Evolutionary conservation across 176 grass and related monocot species (phyloP).

Genomic region (Carex pumila): DNA sequence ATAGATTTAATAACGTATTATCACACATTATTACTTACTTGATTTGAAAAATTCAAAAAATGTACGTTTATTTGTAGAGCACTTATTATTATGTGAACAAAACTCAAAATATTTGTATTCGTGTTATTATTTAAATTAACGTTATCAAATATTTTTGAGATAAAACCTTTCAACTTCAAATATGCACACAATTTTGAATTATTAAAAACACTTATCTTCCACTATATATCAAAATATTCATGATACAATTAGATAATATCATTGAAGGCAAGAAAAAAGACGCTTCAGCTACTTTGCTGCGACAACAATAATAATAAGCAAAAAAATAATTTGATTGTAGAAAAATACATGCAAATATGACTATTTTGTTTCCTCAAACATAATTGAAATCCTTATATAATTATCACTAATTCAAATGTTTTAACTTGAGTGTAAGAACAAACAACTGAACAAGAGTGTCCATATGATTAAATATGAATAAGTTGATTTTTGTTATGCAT

Average conservation of each 20-base stretch:
- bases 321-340: not conserved
- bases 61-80: not conserved
- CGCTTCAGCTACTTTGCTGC: too few relatives aligned
- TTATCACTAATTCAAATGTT: not conserved
- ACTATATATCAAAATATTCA: not conserved
- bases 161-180: too few relatives aligned
- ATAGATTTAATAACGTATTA: not conserved
- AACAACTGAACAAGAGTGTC: not conserved
- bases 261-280: too few relatives aligned
- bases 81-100: not conserved
- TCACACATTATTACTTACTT: not conserved
- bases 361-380: not conserved
- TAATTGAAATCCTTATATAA: not conserved
- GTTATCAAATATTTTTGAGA: not conserved
- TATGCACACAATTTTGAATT: too few relatives aligned
- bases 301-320: too few relatives aligned
- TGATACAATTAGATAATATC: not conserved
- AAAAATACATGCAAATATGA: not conserved
- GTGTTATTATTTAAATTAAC: not conserved
- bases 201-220: not conserved
- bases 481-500: not conserved
- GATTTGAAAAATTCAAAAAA: not conserved
- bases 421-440: not conserved
- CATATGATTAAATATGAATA: not conserved
- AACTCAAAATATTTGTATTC: not conserved